These are phyloP conservation scores for Corynespora cassiicola DNA, from an alignment of 2,329 filamentous ascomycete genomes.

Conservation along the genomic window DNA sequence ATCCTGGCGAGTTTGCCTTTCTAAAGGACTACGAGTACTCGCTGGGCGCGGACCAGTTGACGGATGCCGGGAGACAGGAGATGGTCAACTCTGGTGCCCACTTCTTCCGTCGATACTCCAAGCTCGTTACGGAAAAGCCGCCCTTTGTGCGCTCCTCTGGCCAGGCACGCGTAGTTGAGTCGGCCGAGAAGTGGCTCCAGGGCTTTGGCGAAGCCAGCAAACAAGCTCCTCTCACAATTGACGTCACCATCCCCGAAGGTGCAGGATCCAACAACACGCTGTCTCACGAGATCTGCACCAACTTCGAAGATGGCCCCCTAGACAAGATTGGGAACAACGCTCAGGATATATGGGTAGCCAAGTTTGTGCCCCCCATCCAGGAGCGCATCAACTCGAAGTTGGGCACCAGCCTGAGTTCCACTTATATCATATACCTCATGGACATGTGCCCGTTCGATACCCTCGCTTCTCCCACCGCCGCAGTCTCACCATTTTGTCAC, in stretches of 20 bases:
- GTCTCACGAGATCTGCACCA: conserved; percentile 73
- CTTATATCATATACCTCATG: conserved; percentile 77
- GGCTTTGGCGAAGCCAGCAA: conserved; percentile 69
- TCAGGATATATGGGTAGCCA: conserved; percentile 63
- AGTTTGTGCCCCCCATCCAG: conserved; percentile 73
- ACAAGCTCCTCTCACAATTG: conserved; percentile 50
- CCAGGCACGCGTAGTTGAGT: conserved; percentile 74
- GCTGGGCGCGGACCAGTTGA: conserved; percentile 74
- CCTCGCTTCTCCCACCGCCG: conserved; percentile 62
- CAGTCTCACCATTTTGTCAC: conserved; percentile 73
- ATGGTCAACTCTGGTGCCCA: conserved; percentile 77
- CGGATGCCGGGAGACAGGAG: conserved; percentile 70
- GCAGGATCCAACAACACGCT: conserved; percentile 79
- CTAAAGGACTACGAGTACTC: conserved; percentile 74
- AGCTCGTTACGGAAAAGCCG: conserved; percentile 62
- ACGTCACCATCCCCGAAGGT: conserved; percentile 73
- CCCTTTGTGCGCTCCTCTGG: conserved; percentile 78
- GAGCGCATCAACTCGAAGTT: conserved; percentile 73
- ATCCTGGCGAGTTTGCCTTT: conserved; percentile 71
- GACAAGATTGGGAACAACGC: conserved; percentile 58
- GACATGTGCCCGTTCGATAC: conserved; percentile 88
- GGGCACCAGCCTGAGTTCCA: conserved; percentile 68
- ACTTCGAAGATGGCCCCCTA: conserved; percentile 69
- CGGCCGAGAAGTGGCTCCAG: conserved; percentile 75
- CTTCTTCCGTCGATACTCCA: conserved; percentile 76